Conservation (phyloP, 352 stramenopile genomes). For the Globisporangium yorkense region DNA sequence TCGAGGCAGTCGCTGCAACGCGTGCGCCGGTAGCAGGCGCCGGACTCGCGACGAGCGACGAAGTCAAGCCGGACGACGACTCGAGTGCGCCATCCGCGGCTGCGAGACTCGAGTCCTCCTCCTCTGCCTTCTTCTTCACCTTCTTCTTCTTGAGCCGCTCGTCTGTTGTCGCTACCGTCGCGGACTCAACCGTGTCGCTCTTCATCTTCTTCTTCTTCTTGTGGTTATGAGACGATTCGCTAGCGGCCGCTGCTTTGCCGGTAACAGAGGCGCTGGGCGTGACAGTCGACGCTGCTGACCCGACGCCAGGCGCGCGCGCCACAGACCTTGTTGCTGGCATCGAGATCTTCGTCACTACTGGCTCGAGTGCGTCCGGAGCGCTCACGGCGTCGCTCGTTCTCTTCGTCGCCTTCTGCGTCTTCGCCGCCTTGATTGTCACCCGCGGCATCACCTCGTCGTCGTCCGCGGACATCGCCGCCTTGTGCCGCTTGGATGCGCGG, state of each 20-base stretch:
- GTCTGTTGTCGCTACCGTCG: no score
- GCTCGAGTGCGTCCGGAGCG: slow-evolving; percentile 4
- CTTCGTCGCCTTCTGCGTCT: slow-evolving; percentile 19
- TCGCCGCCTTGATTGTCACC: slow-evolving; percentile 27
- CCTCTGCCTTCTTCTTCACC: background rate
- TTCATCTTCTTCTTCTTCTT: background rate
- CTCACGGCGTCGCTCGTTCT: background rate
- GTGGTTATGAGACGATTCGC: background rate
- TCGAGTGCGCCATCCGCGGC: no score
- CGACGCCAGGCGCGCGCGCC: no score
- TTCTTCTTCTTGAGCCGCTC: no score
- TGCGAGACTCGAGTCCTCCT: no score
- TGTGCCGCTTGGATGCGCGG: slow-evolving; percentile 25
- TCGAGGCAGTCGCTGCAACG: background rate
- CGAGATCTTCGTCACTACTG: background rate
- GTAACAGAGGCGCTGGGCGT: no score
- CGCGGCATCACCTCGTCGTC: slow-evolving; percentile 25
- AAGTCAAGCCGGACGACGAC: no score
- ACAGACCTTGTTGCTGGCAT: background rate
- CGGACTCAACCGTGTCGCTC: background rate
- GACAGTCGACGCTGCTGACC: no score
- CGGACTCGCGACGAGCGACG: no score
- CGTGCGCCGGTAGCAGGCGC: no score
- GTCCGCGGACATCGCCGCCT: background rate
- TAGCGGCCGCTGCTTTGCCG: no score